Evolutionary conservation across 2,329 filamentous ascomycete species (phyloP).

Genomic region (Trichoderma atrobrunneum): DNA sequence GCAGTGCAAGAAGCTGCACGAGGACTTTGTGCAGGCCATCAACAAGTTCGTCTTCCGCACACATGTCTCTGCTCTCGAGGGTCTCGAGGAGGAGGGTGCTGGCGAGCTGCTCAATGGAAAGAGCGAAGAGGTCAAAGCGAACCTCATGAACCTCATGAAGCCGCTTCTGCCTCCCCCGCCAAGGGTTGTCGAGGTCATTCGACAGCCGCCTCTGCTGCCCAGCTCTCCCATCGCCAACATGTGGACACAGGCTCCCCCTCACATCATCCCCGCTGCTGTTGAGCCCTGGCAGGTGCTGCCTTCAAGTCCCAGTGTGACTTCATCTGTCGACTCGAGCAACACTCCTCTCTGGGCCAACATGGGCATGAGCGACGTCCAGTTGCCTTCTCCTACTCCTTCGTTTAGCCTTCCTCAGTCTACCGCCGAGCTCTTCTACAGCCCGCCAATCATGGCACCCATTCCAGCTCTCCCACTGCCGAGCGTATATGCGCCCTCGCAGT

Average conservation of each 20-base stretch:
- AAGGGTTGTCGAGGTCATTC: slow-evolving; percentile 83
- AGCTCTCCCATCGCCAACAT: slow-evolving; percentile 75
- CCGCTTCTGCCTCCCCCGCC: slow-evolving; percentile 83
- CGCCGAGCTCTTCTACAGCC: slow-evolving; percentile 75
- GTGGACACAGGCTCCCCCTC: slow-evolving; percentile 73
- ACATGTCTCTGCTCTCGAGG: slow-evolving; percentile 83
- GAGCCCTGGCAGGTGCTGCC: slow-evolving; percentile 90
- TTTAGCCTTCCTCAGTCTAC: slow-evolving; percentile 72
- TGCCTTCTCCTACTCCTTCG: slow-evolving; percentile 75
- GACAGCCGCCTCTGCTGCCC: slow-evolving; percentile 79
- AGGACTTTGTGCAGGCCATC: slow-evolving; percentile 92
- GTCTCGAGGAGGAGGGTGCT: slow-evolving; percentile 91
- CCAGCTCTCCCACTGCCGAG: slow-evolving; percentile 79
- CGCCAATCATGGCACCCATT: slow-evolving; percentile 70
- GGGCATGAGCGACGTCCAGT: slow-evolving; percentile 68
- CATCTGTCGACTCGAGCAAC: slow-evolving; percentile 65
- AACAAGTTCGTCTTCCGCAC: slow-evolving; percentile 97
- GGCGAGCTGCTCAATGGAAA: slow-evolving; percentile 89
- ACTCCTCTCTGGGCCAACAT: slow-evolving; percentile 77
- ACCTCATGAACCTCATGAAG: slow-evolving; percentile 81
- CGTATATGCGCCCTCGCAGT: slow-evolving; percentile 74
- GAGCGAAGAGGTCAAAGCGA: slow-evolving; percentile 88
- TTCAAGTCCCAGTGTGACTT: slow-evolving; percentile 78
- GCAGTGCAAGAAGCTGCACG: slow-evolving; percentile 95
- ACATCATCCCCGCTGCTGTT: slow-evolving; percentile 61